These are phyloP conservation scores for Phyllosticta citrichinensis DNA, from an alignment of 2,329 filamentous ascomycete genomes.

Conservation along the genomic window DNA sequence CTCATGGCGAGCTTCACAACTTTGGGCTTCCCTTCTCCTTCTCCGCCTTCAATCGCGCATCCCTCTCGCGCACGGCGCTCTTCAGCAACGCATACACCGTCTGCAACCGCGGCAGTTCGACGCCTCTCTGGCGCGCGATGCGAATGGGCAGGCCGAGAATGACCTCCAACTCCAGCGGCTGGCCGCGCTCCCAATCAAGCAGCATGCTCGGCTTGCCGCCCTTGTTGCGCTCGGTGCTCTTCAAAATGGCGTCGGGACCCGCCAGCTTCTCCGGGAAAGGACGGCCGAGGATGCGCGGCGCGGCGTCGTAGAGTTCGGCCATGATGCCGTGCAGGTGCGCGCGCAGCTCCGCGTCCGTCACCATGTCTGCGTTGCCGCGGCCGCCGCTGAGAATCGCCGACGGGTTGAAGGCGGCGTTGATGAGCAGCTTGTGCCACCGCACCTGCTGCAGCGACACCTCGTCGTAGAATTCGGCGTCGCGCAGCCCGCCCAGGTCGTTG, in stretches of 20 bases:
- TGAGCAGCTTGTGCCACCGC: slow-evolving; percentile 51
- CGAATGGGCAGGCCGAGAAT: slow-evolving; percentile 39
- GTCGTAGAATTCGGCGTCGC: slow-evolving; percentile 54
- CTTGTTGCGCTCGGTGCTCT: slow-evolving; percentile 51
- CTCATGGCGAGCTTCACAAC: neutral
- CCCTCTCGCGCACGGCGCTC: slow-evolving; percentile 49
- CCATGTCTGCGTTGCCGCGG: slow-evolving; percentile 43
- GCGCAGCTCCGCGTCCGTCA: slow-evolving; percentile 16
- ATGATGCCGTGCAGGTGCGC: slow-evolving; percentile 33
- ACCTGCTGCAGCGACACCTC: slow-evolving; percentile 57
- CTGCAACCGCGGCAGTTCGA: slow-evolving; percentile 57
- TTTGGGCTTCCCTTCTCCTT: slow-evolving; percentile 1
- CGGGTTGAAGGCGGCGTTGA: slow-evolving; percentile 54
- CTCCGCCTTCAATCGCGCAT: slow-evolving; percentile 20
- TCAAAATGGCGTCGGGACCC: slow-evolving; percentile 27
- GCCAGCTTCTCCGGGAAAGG: slow-evolving; percentile 26
- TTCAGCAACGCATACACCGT: slow-evolving; percentile 56
- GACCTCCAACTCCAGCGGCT: slow-evolving; percentile 40
- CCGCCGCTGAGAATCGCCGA: slow-evolving; percentile 47
- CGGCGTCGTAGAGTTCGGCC: slow-evolving; percentile 35
- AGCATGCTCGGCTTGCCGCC: slow-evolving; percentile 43
- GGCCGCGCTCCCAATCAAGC: slow-evolving; percentile 34
- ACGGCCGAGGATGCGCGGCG: slow-evolving; percentile 29
- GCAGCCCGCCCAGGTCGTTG: slow-evolving; percentile 48
- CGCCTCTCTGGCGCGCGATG: slow-evolving; percentile 30